Base-by-base conservation (phyloP, 352 stramenopile species). In the Phytophthora litchii region DNA sequence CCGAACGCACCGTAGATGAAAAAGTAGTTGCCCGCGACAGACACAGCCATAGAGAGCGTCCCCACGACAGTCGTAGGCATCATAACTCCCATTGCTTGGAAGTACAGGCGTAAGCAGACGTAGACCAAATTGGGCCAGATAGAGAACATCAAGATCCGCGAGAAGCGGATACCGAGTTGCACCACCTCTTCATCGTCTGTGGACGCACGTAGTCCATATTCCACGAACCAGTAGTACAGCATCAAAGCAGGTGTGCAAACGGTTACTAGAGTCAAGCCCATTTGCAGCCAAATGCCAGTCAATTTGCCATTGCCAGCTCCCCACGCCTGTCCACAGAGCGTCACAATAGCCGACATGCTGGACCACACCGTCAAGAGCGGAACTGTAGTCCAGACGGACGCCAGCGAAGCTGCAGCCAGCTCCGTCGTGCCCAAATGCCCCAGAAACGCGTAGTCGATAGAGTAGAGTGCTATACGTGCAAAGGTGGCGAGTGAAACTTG, bases 381-480 rank as follows among this genome's bases (percentile, higher is more conserved):
- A 32, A 91, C 78, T 16, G 58, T 74, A 9, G 81, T 91, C 81
- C 81, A 92, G 4, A 90, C 73, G 0, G 72, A 84, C 27, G 83
- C 78, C 37, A 92, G 63, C 32, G 81, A 91, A 32, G 83, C 81
- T 13, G 81, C 83, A 20, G 83, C 83, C 47, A 92, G 67, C 37
- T 76, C 76, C 3, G 68, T 77, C 11, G 74, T 88, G 51, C 83
- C 80, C 36, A 92, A 31, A 41, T 92, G 83, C 4, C 83, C 83
- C 25, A 91, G 60, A 55, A 90, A 92, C 27, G 78, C 81, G 50
- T 78, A 83, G 70, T 90, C 83, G 61, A 92, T 89, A 1, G 83
- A 88, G 36, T 74, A 86, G 46, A 92, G 67, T 8, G 80, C 80
- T 41, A 92, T 84, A 1, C 82, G 76, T 4, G 78, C 82, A 40